These are phyloP conservation scores for Xanthoconium separans DNA, from an alignment of 1,284 basidiomycete genomes.

Conservation along the genomic window DNA sequence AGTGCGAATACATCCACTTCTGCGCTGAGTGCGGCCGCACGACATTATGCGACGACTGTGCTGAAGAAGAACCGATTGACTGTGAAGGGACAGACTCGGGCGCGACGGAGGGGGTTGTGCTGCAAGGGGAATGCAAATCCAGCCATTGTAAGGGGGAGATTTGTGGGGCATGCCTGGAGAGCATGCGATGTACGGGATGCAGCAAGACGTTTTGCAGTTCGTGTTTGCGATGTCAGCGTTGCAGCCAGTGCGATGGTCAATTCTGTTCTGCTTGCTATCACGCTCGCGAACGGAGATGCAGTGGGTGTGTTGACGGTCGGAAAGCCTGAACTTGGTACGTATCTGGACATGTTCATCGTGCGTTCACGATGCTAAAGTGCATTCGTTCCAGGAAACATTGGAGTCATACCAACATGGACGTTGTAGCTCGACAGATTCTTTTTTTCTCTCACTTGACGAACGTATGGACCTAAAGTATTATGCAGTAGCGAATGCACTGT, in stretches of 20 bases:
- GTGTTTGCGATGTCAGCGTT: conserved; percentile 8
- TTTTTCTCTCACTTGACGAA: not conserved
- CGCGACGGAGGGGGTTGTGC: conserved; percentile 11
- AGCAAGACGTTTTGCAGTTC: conserved; percentile 9
- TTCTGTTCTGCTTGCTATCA: conserved; percentile 11
- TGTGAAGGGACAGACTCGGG: not conserved
- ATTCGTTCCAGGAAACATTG: not conserved
- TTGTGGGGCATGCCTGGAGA: conserved; percentile 13
- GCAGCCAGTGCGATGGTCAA: conserved; percentile 6
- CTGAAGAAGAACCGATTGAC: conserved; percentile 20
- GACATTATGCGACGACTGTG: conserved; percentile 24
- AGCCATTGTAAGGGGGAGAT: conserved; percentile 11
- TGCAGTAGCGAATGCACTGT: no score
- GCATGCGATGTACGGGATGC: conserved; percentile 15
- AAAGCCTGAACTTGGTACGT: not conserved
- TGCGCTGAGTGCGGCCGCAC: conserved; percentile 19
- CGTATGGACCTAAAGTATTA: not conserved
- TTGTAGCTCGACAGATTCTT: not conserved
- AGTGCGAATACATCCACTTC: conserved; percentile 24
- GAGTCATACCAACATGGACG: not conserved
- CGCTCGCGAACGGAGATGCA: conserved; percentile 4
- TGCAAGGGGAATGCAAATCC: conserved; percentile 5
- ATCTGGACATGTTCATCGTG: not conserved
- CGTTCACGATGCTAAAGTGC: not conserved
- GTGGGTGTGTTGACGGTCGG: not conserved